Percentiles rank a stretch among this genome's conserved stretches.
Evolutionary conservation across 306 rosid species (phyloP).

Genomic region (Cucurbita moschata): DNA sequence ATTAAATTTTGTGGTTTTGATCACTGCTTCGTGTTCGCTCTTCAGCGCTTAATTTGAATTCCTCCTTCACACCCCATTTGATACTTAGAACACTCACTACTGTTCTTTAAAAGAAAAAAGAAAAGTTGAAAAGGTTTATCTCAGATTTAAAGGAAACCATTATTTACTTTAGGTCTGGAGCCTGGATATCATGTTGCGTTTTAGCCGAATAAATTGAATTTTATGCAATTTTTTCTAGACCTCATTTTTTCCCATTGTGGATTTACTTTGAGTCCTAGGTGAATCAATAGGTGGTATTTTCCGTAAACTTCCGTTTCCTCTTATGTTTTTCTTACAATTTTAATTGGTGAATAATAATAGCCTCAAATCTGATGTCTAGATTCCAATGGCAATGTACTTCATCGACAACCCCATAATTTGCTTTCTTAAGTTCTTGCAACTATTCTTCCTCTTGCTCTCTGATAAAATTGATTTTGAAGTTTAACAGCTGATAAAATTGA

Average conservation of each 20-base stretch:
- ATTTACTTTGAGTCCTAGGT: neutral
- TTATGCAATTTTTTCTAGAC: neutral
- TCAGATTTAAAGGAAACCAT: neutral
- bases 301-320: too few relatives aligned
- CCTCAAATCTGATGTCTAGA: too few relatives aligned
- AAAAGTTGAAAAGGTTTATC: neutral
- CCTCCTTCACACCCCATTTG: neutral
- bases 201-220: neutral
- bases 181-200: neutral
- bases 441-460: too few relatives aligned
- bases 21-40: neutral
- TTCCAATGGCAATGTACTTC: too few relatives aligned
- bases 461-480: too few relatives aligned
- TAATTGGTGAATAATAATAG: too few relatives aligned
- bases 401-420: too few relatives aligned
- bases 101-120: neutral
- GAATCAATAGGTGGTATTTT: neutral
- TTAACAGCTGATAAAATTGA: too few relatives aligned
- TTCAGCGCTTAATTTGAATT: neutral
- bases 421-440: too few relatives aligned
- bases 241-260: neutral
- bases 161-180: neutral
- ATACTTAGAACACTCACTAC: neutral
- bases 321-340: too few relatives aligned
- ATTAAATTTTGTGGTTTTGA: neutral